Base-by-base conservation (phyloP, 768 basidiomycete genomes). In the Xerocomus spinulosus region DNA sequence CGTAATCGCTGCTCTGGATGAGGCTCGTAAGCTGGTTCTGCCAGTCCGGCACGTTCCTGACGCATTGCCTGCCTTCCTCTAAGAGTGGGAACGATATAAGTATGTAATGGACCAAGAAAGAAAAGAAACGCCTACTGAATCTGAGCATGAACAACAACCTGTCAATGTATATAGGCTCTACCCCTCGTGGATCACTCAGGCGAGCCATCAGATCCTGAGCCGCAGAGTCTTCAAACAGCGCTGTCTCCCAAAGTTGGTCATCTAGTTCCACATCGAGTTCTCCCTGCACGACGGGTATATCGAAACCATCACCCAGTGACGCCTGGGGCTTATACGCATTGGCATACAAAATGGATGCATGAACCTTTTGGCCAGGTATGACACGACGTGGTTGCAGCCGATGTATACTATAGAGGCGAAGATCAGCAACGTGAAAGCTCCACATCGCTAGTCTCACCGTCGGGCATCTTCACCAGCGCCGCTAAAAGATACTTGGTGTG, bases 311-410 rank as follows among this genome's bases (percentile, higher is more conserved):
- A 29, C 61, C 60, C 3, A 54, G 32, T 2, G 49, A 53, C n/a
- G 55, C 58, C 1, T 12, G 41, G 10, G 61, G 61, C 17, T 44
- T 46, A 30, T 62, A 62, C 15, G 48, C 35, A 9, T 55, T 60
- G 1, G 61, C 58, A 39, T 46, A 50, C 40, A 63, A 18, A 34
- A 62, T 44, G 9, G 58, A 63, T 33, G 57, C 51, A n/a, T 62
- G 61, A 1, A 62, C 44, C 21, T 62, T 62, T 35, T 62, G 61
- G 17, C 61, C 56, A 3, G 61, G 59, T 32, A 63, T 53, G 10
- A 62, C 61, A 37, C 61, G 58, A 18, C 60, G 61, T 6, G 61
- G 57, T 21, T 55, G 55, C 21, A 37, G 2, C 29, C 35, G 44
- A 37, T 62, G 60, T 21, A 7, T 23, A 8, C 60, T 61, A 26